Percentiles rank a stretch among this genome's conserved stretches.
phyloP scores from a whole-genome alignment of 129 eudicot species.

The Flaveria ramosissima region DNA sequence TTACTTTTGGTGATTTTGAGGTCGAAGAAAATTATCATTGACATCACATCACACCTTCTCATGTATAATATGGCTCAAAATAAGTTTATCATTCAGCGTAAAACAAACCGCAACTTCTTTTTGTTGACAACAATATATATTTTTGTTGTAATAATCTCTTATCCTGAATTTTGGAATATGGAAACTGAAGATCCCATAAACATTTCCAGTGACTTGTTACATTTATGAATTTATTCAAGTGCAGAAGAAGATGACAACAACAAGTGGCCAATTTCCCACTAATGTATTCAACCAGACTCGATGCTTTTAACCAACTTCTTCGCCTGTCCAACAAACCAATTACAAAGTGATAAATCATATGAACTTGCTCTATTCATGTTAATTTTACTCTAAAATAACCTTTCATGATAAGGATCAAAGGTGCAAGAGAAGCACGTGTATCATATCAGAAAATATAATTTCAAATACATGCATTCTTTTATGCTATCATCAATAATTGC shows the following conservation, averaged over 20 bases:
- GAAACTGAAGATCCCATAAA: slow-evolving; percentile 3
- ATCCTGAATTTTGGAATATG: slow-evolving; percentile 24
- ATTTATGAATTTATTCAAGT: slow-evolving; percentile 25
- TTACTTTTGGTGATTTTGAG: too few relatives aligned
- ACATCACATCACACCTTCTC: neutral
- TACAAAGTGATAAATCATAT: slow-evolving; percentile 22
- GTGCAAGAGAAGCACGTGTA: neutral
- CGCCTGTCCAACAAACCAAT: slow-evolving; percentile 53
- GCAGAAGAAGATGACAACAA: neutral
- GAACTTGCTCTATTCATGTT: slow-evolving; percentile 2
- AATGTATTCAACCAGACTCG: slow-evolving; percentile 49
- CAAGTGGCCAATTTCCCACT: slow-evolving; percentile 5
- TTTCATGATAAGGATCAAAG: slow-evolving; percentile 3
- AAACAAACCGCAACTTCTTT: neutral
- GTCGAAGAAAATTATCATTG: too few relatives aligned
- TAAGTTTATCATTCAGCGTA: neutral
- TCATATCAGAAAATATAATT: neutral
- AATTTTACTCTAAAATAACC: slow-evolving; percentile 2
- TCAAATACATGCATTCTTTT: neutral
- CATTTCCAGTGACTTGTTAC: neutral
- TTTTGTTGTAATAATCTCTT: neutral
- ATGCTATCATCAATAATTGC: neutral
- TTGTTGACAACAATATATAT: neutral
- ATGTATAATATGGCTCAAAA: neutral
- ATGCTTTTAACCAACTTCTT: slow-evolving; percentile 67